These are phyloP conservation scores for Paecilomyces formosus DNA, from an alignment of 2,329 filamentous ascomycete species.

Conservation along the genomic window DNA sequence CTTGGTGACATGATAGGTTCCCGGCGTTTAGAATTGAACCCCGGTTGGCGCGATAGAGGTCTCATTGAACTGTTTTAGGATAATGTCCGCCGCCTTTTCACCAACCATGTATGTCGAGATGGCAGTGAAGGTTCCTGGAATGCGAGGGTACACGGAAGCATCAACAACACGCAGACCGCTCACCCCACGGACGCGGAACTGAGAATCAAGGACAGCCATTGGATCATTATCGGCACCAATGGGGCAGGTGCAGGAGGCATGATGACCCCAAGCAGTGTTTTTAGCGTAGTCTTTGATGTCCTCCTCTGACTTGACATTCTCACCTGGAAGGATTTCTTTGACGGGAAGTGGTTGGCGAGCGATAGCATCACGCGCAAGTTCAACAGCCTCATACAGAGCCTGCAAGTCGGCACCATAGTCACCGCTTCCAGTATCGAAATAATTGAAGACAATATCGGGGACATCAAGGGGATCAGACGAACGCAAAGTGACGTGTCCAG, in stretches of 20 bases:
- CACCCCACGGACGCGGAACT: neutral
- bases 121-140: neutral
- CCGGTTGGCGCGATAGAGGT: too few species aligned
- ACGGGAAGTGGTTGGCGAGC: neutral
- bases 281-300: neutral
- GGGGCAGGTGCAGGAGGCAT: neutral
- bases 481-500: conserved; percentile 38
- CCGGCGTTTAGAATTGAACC: too few species aligned
- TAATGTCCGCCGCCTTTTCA: neutral
- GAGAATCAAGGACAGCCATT: neutral
- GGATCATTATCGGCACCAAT: neutral
- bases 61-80: too few species aligned
- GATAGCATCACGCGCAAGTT: neutral
- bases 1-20: too few species aligned
- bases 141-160: neutral
- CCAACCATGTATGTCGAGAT: neutral
- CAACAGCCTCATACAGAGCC: neutral
- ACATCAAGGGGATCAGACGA: too few species aligned
- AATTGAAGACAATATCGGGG: neutral
- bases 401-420: neutral
- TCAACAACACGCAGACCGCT: neutral
- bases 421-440: neutral
- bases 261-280: neutral
- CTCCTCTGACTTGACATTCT: neutral
- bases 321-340: neutral